Evolutionary conservation across 2,329 filamentous ascomycete species (phyloP), one percentile per base, ranked within the genome.

Genomic region (Chaetomiaceae sp.): DNA sequence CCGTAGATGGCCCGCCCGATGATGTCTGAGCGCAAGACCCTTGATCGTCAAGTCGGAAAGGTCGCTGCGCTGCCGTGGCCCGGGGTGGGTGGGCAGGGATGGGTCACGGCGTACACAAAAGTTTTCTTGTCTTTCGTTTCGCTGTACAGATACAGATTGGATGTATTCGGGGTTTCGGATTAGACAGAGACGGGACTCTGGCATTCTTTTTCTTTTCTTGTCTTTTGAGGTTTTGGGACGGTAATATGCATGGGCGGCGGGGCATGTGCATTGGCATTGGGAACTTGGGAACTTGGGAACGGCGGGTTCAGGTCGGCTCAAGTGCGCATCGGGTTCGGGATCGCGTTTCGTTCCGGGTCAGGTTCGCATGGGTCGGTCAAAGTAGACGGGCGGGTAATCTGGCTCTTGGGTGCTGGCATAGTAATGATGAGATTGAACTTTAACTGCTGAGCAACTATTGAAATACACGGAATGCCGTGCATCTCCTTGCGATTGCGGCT

Each of bases 181-280:
- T 34, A 30, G 42, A n/a, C n/a, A n/a, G n/a, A n/a, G n/a, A n/a
- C n/a, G n/a, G n/a, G n/a, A 41, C n/a, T 35, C 25, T 20, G 6
- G 8, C 16, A 5, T 38, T 41, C 30, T 42, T 17, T 21, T 42
- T 41, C 23, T 16, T 44, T 49, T 25, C 20, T 14, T 43, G 19
- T 45, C 34, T 48, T 30, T 14, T 17, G n/a, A n/a, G n/a, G n/a
- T n/a, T n/a, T n/a, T n/a, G n/a, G n/a, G n/a, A n/a, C n/a, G n/a
- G n/a, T 44, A 35, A 25, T 45, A 30, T 21, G 45, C 40, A 45
- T 48, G 45, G 41, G 34, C 27, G 45, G 40, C 20, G 41, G 50
- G 44, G n/a, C n/a, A n/a, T 31, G 41, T 48, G 44, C 44, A 52
- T 52, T 39, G 50, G 21, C 34, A 46, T 46, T 14, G 34, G n/a